Conservation (phyloP, 495 filamentous ascomycete genomes). For the Talaromyces thailandensis region DNA sequence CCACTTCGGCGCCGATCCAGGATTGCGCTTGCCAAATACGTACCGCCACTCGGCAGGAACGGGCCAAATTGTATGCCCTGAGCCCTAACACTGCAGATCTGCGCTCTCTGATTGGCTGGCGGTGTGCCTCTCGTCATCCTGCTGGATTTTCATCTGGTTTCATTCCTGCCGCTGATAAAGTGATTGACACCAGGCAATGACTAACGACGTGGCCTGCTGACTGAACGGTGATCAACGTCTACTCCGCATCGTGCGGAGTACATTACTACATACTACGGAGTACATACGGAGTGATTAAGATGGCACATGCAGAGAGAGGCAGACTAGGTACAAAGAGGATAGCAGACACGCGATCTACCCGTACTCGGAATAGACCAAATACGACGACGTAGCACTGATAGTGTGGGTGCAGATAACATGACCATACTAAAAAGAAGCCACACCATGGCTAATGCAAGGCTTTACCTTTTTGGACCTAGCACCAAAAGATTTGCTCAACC, state of each 20-base stretch:
- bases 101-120: not conserved
- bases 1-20: not conserved
- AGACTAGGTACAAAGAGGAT: no score
- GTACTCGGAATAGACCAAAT: no score
- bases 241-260: no score
- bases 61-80: not conserved
- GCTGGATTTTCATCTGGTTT: not conserved
- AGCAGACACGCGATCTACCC: no score
- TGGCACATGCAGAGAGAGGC: not conserved
- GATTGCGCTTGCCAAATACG: not conserved
- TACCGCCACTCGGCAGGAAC: not conserved
- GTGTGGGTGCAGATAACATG: no score
- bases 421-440: no score
- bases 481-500: no score
- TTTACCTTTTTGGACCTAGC: no score
- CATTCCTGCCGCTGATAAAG: not conserved
- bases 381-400: no score
- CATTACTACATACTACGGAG: not conserved
- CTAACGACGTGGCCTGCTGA: not conserved
- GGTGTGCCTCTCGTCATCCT: not conserved
- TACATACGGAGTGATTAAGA: not conserved
- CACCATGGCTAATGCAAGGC: no score
- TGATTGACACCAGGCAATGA: not conserved
- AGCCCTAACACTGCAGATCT: not conserved
- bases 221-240: no score